These are phyloP conservation scores for Amphibolis antarctica DNA, from an alignment of 106 monocot genomes.

Conservation along the genomic window DNA sequence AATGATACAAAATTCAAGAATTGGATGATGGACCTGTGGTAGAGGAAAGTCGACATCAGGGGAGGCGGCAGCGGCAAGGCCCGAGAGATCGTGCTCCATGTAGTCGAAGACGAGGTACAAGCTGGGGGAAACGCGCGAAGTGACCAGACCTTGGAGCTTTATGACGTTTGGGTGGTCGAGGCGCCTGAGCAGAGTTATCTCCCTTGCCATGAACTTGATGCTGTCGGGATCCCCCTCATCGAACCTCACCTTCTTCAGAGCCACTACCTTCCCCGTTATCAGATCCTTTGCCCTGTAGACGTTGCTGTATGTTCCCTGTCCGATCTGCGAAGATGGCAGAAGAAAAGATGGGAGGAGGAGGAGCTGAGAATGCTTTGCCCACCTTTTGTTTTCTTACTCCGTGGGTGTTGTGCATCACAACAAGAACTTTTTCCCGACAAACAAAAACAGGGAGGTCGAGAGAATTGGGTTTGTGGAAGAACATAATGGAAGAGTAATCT, in stretches of 20 bases:
- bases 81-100: constrained; percentile 25
- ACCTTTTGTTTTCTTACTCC: not conserved
- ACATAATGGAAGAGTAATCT: no score
- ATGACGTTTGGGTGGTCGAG: constrained; percentile 22
- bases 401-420: no score
- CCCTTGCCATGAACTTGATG: constrained; percentile 32
- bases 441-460: not conserved
- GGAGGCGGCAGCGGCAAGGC: constrained; percentile 7
- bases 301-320: constrained; percentile 88
- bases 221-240: constrained; percentile 37
- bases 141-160: constrained; percentile 18
- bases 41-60: constrained; percentile 16
- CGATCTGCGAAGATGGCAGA: constrained; percentile 28
- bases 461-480: not conserved
- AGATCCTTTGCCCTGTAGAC: constrained; percentile 80
- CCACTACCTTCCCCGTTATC: constrained; percentile 41
- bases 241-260: constrained; percentile 77
- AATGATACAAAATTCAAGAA: no score
- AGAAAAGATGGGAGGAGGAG: not conserved
- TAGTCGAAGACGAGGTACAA: constrained; percentile 24
- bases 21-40: no score
- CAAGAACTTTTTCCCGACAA: not conserved
- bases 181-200: constrained; percentile 12
- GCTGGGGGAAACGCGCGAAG: constrained; percentile 15
- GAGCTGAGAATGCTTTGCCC: not conserved